Evolutionary conservation across 2,329 filamentous ascomycete species (phyloP).

Genomic region (Cladophialophora chaetospira): DNA sequence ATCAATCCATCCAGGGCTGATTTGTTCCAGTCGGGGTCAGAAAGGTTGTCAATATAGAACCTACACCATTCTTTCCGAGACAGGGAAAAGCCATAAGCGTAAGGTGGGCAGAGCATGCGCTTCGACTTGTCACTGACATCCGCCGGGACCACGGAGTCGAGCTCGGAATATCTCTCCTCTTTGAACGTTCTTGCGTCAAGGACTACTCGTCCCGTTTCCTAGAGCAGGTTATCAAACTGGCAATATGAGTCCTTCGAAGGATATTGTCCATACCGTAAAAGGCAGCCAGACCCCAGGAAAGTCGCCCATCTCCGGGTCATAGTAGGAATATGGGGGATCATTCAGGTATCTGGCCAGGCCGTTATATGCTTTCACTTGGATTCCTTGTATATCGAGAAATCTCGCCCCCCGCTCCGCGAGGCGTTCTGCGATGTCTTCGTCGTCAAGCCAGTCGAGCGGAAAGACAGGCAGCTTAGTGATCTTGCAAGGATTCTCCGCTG

Average conservation of each 20-base stretch:
- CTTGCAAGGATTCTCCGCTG: neutral
- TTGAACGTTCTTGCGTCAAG: neutral
- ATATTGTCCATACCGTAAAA: neutral
- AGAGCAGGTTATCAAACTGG: neutral
- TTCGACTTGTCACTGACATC: neutral
- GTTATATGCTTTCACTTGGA: neutral
- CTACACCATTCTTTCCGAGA: neutral
- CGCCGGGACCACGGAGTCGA: neutral
- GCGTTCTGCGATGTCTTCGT: neutral
- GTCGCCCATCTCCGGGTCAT: neutral
- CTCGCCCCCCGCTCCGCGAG: neutral
- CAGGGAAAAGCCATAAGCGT: neutral
- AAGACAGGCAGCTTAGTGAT: neutral
- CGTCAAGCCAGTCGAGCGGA: neutral
- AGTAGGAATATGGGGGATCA: neutral
- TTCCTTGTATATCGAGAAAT: neutral
- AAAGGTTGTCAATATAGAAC: neutral
- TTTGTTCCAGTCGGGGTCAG: neutral
- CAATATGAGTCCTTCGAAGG: neutral
- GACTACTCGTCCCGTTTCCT: neutral
- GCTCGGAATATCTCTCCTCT: neutral
- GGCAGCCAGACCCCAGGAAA: neutral
- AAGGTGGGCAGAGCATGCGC: neutral
- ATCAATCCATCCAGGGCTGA: neutral
- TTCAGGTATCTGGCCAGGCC: neutral